These are phyloP conservation scores for Euphorbia tirucalli DNA, from an alignment of 345 rosid species.

Conservation along the genomic window DNA sequence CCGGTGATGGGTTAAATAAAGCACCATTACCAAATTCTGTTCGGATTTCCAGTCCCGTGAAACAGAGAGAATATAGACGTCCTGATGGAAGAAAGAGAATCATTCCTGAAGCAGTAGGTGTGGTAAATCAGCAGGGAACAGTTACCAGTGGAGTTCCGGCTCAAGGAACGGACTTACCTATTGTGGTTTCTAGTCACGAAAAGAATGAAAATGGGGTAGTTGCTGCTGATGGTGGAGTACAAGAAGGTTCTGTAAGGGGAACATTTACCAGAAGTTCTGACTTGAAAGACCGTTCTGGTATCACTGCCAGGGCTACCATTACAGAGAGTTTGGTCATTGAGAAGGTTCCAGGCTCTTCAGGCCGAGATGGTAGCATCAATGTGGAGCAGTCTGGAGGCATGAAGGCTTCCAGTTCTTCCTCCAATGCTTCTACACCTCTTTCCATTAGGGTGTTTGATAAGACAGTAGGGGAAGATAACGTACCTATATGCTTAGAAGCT, in stretches of 20 bases:
- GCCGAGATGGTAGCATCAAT: constrained; percentile 51
- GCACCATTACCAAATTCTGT: constrained; percentile 31
- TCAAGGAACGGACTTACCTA: constrained; percentile 43
- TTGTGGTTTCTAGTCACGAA: constrained; percentile 35
- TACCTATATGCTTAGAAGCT: constrained; percentile 89
- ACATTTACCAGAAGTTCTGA: constrained; percentile 48
- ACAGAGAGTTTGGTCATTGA: constrained; percentile 82
- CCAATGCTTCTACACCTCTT: constrained; percentile 36
- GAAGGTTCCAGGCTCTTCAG: constrained; percentile 57
- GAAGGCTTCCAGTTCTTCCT: constrained; percentile 45
- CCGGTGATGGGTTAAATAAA: constrained; percentile 58
- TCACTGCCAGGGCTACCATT: constrained; percentile 71
- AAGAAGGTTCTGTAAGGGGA: constrained; percentile 47
- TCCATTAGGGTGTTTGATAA: constrained; percentile 80
- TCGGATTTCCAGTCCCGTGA: constrained; percentile 74
- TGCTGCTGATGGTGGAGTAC: constrained; percentile 39
- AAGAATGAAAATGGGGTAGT: constrained; percentile 46
- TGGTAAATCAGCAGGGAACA: constrained; percentile 58
- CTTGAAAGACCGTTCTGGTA: constrained; percentile 66
- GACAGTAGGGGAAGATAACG: constrained; percentile 62
- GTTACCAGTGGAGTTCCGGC: constrained; percentile 35
- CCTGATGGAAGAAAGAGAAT: constrained; percentile 99
- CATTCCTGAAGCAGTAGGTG: constrained; percentile 96
- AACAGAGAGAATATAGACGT: constrained; percentile 87
- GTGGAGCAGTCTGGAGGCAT: constrained; percentile 60